Base-by-base conservation (phyloP, 805 yeast genomes). In the Saccharomycopsis fodiens region DNA sequence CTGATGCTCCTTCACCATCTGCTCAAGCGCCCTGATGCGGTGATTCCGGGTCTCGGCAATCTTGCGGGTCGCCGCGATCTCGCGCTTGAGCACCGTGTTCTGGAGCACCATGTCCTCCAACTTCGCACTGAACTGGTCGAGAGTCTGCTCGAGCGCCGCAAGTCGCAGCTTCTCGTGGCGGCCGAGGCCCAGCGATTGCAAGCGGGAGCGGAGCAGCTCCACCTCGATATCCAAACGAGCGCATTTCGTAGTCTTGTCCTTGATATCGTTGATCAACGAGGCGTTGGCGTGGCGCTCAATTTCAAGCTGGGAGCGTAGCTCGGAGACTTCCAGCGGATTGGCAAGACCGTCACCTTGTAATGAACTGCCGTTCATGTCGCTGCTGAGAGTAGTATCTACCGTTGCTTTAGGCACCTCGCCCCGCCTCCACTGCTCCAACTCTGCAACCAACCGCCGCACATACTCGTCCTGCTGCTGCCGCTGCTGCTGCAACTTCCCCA, bases 81-180 rank as follows among this genome's bases (percentile, higher is more conserved):
- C 86, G 53, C 70, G 75, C 42, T 74, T 67, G 29, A 83, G 61
- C 41, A 72, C 66, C 25, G 68, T 62, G 57, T 83, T 83, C 56
- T 79, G 81, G n/a, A 67, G 60, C 50, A 79, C 82, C 27, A 81
- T 71, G 49, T 82, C 84, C 42, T 69, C 69, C 45, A 82, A 69
- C 46, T 79, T 79, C n/a, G 64, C 66, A 16, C 74, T 69, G 50
- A 83, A 69, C 50, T 72, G 79, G 37, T 72, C 73, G 16, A 83
- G 61, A 1, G 85, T 70, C 40, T 70, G 68, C 54, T 81, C 85
- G 44, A 83, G 59, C 8, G 74, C 70, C 39, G 70, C 66, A 23
- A 78, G 57, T 52, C 74, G 74, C 52, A 72, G 70, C 39, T 71
- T 74, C 47, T 71, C 75, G 22, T 62, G 60, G 46, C 67, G 70